phyloP scores from a whole-genome alignment of 257 asterid species.

The Fraxinus quadrangulata region DNA sequence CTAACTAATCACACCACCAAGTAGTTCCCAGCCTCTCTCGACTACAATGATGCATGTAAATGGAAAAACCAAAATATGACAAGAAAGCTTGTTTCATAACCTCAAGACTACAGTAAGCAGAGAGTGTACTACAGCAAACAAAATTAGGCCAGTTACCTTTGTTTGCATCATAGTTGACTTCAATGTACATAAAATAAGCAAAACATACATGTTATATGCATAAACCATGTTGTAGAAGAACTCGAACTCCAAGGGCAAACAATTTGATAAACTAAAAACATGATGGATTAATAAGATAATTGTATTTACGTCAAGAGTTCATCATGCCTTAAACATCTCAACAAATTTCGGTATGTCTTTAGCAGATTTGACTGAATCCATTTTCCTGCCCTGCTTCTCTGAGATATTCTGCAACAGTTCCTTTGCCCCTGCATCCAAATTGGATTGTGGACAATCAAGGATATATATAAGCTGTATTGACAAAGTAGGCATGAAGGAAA shows the following conservation, averaged over 20 bases:
- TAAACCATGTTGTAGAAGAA: slow-evolving; percentile 6
- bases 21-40: background rate
- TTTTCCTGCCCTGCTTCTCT: slow-evolving; percentile 94
- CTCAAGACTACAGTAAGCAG: background rate
- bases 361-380: slow-evolving; percentile 82
- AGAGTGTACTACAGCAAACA: background rate
- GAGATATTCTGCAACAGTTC: slow-evolving; percentile 89
- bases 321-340: slow-evolving; percentile 57
- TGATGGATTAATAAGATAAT: background rate
- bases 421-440: slow-evolving; percentile 77
- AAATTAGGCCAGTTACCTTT: background rate
- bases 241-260: slow-evolving; percentile 5
- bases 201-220: background rate
- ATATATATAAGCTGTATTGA: slow-evolving; percentile 1
- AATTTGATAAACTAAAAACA: background rate
- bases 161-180: background rate
- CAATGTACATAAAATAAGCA: background rate
- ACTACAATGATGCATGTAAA: background rate
- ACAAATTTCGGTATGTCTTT: slow-evolving; percentile 77
- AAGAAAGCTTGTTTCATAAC: background rate
- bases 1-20: background rate
- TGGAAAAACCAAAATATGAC: background rate
- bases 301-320: slow-evolving; percentile 11
- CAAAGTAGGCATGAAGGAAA: slow-evolving; percentile 4
- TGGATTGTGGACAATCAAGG: slow-evolving; percentile 24